These are phyloP conservation scores for Heterobasidion parviporum DNA, from an alignment of 1,284 basidiomycete species.

Conservation along the genomic window DNA sequence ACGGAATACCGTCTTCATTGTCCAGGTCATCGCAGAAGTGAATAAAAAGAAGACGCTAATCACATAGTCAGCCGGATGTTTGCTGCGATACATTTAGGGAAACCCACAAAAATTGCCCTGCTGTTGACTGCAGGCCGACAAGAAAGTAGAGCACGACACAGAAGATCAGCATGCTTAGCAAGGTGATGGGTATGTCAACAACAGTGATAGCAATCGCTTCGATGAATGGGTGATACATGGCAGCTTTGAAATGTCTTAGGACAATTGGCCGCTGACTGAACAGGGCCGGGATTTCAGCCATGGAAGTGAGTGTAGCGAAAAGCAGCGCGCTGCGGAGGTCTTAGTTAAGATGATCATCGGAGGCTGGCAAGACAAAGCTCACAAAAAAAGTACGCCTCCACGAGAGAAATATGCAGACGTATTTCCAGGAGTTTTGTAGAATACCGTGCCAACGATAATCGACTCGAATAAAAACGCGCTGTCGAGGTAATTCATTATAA, in stretches of 20 bases:
- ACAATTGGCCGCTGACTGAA: constrained; percentile 71
- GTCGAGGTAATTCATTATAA: neutral
- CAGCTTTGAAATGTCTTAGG: constrained; percentile 46
- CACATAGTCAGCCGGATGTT: neutral
- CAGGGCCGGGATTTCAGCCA: constrained; percentile 68
- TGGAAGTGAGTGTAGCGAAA: constrained; percentile 43
- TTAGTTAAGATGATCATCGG: neutral
- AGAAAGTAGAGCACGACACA: constrained; percentile 61
- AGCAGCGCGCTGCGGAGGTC: constrained; percentile 33
- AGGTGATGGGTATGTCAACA: constrained; percentile 61
- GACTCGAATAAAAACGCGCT: constrained; percentile 52
- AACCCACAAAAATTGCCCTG: constrained; percentile 51
- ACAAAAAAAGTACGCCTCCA: constrained; percentile 73
- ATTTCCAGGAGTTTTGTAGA: constrained; percentile 52
- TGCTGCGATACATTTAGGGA: neutral
- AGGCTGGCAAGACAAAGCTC: constrained; percentile 14
- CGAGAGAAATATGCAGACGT: constrained; percentile 73
- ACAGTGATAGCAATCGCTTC: constrained; percentile 62
- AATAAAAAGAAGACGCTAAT: constrained; percentile 46
- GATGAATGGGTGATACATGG: constrained; percentile 59
- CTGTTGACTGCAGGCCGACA: constrained; percentile 43
- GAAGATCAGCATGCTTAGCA: constrained; percentile 42
- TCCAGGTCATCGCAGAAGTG: constrained; percentile 37
- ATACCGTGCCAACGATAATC: constrained; percentile 72
- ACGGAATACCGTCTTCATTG: constrained; percentile 59